Base-by-base conservation (phyloP, 352 stramenopile species). In the Pythium aphanidermatum region DNA sequence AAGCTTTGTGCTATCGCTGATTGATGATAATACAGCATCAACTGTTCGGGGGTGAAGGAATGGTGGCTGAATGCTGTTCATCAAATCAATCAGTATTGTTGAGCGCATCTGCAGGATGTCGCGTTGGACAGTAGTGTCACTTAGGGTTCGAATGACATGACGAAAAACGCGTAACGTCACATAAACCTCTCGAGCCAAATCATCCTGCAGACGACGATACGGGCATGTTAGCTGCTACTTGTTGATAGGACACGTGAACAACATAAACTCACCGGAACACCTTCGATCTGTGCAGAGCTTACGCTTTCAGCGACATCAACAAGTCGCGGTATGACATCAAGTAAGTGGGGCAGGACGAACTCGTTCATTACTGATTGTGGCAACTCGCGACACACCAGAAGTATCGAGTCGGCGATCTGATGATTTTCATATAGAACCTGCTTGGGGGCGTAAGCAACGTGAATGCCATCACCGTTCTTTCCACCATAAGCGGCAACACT, bases 251-350 rank as follows among this genome's bases (percentile, higher is more conserved):
- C 7, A 2, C 42, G 16, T n/a, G 23, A 29, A 14, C 11, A 27
- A 40, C n/a, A 7, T 10, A 9, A n/a, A 70, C 74, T 34, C 63
- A 89, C 74, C 51, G 78, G 78, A 21, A 86, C 69, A 9, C 78
- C 78, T 42, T 87, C 78, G 36, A 87, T 68, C 11, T 68, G 62
- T 3, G 74, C 62, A 0, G 74, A 72, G 8, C 73, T 78, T 14
- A 87, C 79, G n/a, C 66, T 66, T 58, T 90, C 78, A 0, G 74
- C 65, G 6, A 87, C 60, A 4, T 84, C 73, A 26, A 90, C 68
- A 7, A 90, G 54, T 5, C 70, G 63, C 9, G 78, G 52, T 4
- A 60, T 9, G 6, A 49, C 47, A 11, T 54, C 45, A n/a, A 54
- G 46, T 17, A 68, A 28, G 32, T 59, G 45, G 11, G 58, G 71